Percentiles rank a stretch among this genome's conserved stretches.
Evolutionary conservation across 2,329 filamentous ascomycete genomes (phyloP).

Genomic region (Tympanopsis confertula): DNA sequence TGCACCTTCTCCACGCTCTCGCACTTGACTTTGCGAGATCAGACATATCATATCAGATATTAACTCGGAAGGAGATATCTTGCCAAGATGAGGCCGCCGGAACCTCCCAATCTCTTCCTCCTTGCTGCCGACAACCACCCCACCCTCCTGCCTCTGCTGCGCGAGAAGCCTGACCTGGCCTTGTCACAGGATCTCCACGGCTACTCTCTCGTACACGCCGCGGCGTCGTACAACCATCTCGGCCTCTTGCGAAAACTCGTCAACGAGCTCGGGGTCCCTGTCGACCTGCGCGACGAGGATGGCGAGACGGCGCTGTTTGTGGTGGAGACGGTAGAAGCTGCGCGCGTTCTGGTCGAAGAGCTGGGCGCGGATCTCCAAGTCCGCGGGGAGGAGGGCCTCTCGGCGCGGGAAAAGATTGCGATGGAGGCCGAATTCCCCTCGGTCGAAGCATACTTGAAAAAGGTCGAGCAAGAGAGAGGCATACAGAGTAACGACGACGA

Average conservation of each 20-base stretch:
- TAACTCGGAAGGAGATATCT: too few species aligned
- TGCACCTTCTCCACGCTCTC: too few species aligned
- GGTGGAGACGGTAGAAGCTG: slow-evolving; percentile 70
- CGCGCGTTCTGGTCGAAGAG: slow-evolving; percentile 71
- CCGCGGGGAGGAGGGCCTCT: slow-evolving; percentile 64
- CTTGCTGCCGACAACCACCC: slow-evolving; percentile 74
- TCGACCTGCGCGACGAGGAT: slow-evolving; percentile 80
- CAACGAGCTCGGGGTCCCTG: slow-evolving; percentile 63
- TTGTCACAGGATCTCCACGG: slow-evolving; percentile 76
- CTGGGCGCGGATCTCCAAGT: slow-evolving; percentile 57
- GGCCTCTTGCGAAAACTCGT: slow-evolving; percentile 68
- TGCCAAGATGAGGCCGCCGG: too few species aligned
- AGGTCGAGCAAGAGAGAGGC: slow-evolving; percentile 15
- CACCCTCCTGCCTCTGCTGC: slow-evolving; percentile 63
- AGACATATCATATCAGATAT: too few species aligned
- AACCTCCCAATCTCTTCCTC: slow-evolving; percentile 64
- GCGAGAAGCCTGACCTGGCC: slow-evolving; percentile 64
- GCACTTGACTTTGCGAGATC: too few species aligned
- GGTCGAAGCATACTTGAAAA: slow-evolving; percentile 59
- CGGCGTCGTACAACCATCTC: slow-evolving; percentile 84
- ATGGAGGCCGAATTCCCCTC: slow-evolving; percentile 68
- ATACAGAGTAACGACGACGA: slow-evolving; percentile 14
- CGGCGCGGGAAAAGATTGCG: slow-evolving; percentile 69
- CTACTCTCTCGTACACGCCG: slow-evolving; percentile 88
- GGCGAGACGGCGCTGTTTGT: slow-evolving; percentile 86